Conservation (phyloP, 257 asterid species). For the Solanum sejunctum region DNA sequence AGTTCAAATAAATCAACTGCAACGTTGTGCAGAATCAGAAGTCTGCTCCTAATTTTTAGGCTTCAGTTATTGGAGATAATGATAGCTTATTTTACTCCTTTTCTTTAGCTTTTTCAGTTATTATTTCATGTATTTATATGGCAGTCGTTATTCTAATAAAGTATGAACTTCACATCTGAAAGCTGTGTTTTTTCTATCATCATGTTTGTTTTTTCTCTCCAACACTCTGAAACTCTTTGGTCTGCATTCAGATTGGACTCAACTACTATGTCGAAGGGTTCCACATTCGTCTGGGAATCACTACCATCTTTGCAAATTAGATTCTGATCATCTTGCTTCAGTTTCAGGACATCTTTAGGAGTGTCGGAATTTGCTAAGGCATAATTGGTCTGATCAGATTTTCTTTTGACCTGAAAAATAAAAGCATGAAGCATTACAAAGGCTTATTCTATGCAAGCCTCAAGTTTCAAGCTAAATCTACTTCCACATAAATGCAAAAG, state of each 20-base stretch:
- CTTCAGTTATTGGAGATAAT: too few species aligned
- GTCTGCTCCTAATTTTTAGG: too few species aligned
- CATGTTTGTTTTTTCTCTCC: too few species aligned
- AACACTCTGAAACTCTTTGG: constrained; percentile 14
- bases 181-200: too few species aligned
- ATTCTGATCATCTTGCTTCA: constrained; percentile 34
- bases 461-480: neutral
- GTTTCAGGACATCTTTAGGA: constrained; percentile 25
- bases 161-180: too few species aligned
- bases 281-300: constrained; percentile 16
- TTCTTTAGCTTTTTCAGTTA: too few species aligned
- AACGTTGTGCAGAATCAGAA: too few species aligned
- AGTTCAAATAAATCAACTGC: too few species aligned
- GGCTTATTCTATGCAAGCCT: neutral
- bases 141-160: too few species aligned
- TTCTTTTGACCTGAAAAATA: constrained; percentile 54
- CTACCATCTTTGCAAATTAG: constrained; percentile 26
- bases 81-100: too few species aligned
- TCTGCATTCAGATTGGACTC: constrained; percentile 26
- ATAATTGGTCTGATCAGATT: constrained; percentile 33
- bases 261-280: constrained; percentile 18
- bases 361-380: constrained; percentile 38
- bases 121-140: too few species aligned
- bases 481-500: neutral
- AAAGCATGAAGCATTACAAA: neutral